These are phyloP conservation scores for Magnusiomyces fungicola DNA, from an alignment of 1,139 yeast genomes.

Conservation along the genomic window DNA sequence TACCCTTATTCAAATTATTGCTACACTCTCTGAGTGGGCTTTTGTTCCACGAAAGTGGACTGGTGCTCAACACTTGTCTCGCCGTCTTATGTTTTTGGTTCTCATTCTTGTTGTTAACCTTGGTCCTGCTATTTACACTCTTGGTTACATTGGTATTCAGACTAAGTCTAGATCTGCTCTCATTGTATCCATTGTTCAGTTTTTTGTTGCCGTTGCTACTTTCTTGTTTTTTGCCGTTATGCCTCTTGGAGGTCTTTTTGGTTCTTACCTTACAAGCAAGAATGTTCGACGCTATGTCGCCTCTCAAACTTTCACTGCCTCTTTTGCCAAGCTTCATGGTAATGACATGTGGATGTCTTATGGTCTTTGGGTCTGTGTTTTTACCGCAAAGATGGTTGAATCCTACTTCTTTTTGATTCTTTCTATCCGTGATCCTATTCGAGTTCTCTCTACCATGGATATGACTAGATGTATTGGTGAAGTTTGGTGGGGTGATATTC, in stretches of 20 bases:
- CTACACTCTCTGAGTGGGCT: slow-evolving; percentile 90
- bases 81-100: slow-evolving; percentile 73
- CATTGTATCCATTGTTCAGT: slow-evolving; percentile 79
- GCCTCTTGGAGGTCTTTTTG: slow-evolving; percentile 97
- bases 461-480: slow-evolving; percentile 81
- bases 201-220: slow-evolving; percentile 81
- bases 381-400: slow-evolving; percentile 80
- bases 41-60: slow-evolving; percentile 99
- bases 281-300: slow-evolving; percentile 86
- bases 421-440: slow-evolving; percentile 90
- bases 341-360: slow-evolving; percentile 96
- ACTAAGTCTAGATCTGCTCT: slow-evolving; percentile 67
- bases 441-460: slow-evolving; percentile 54
- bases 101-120: slow-evolving; percentile 63
- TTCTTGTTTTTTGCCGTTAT: slow-evolving; percentile 79
- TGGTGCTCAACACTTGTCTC: slow-evolving; percentile 93
- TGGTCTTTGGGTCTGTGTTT: slow-evolving; percentile 81
- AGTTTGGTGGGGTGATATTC: slow-evolving; percentile 65
- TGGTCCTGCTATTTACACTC: slow-evolving; percentile 81
- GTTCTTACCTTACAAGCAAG: slow-evolving; percentile 66
- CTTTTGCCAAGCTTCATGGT: slow-evolving; percentile 72
- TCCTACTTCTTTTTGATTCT: slow-evolving; percentile 89
- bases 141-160: slow-evolving; percentile 59
- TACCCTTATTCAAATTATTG: slow-evolving; percentile 67
- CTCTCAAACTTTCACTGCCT: slow-evolving; percentile 93